phyloP scores from a whole-genome alignment of 352 stramenopile species.

The Blastocystis sp. region DNA sequence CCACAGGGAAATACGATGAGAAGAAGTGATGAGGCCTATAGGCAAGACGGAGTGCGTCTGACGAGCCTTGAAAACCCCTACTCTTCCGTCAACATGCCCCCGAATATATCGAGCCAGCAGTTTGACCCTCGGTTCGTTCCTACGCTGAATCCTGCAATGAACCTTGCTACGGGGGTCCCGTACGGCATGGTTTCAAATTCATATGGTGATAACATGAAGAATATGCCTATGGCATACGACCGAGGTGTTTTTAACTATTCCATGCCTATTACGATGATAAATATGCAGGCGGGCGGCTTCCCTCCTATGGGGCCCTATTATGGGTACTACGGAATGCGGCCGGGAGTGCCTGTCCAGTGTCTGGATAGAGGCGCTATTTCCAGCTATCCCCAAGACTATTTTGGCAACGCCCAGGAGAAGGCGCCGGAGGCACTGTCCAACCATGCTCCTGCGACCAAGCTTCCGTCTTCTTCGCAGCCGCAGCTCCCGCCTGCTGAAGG shows the following conservation, averaged over 20 bases:
- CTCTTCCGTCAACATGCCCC: slow-evolving; percentile 34
- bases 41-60: slow-evolving; percentile 38
- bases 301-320: slow-evolving; percentile 15
- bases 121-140: slow-evolving; percentile 53
- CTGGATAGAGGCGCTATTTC: not conserved
- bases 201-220: slow-evolving; percentile 56
- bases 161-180: not conserved
- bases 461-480: not conserved
- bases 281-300: slow-evolving; percentile 28
- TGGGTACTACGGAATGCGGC: slow-evolving; percentile 25
- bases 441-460: not conserved
- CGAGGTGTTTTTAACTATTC: slow-evolving; percentile 30
- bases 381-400: not conserved
- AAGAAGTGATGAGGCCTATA: slow-evolving; percentile 42
- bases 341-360: not conserved
- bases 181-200: slow-evolving; percentile 65
- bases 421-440: not conserved
- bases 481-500: not conserved
- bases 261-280: slow-evolving; percentile 40
- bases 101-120: slow-evolving; percentile 33
- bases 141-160: slow-evolving; percentile 42
- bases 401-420: not conserved
- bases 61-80: slow-evolving; percentile 55
- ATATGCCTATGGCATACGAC: slow-evolving; percentile 41
- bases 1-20: slow-evolving; percentile 5